Evolutionary conservation across 1,284 basidiomycete species (phyloP).

Genomic region (Heterobasidion occidentale): DNA sequence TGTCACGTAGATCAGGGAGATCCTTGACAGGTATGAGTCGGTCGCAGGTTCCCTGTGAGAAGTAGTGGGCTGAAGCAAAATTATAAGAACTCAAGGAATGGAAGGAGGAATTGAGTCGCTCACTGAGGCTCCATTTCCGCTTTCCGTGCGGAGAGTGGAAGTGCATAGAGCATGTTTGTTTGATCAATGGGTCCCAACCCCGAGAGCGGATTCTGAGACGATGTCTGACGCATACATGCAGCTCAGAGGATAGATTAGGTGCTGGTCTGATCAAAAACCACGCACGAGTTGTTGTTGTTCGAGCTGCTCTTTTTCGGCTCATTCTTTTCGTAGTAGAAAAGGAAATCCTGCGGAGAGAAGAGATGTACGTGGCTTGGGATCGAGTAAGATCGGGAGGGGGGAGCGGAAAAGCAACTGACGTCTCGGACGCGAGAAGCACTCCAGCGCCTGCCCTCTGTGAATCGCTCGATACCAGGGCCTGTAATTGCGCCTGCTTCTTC

Average conservation of each 20-base stretch:
- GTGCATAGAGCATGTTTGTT: conserved; percentile 72
- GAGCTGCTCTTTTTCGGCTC: conserved; percentile 18
- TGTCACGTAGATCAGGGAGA: too few species aligned
- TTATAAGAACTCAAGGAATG: conserved; percentile 5
- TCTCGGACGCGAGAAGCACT: conserved; percentile 29
- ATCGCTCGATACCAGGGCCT: conserved; percentile 32
- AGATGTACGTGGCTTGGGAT: not conserved
- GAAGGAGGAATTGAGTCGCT: conserved; percentile 11
- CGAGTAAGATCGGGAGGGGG: not conserved
- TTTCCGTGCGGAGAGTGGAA: conserved; percentile 24
- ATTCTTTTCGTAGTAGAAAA: conserved; percentile 34
- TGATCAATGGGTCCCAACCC: conserved; percentile 67
- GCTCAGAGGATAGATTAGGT: not conserved
- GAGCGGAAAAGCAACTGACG: conserved; percentile 16
- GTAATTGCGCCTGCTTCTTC: conserved; percentile 29
- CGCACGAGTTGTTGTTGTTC: conserved; percentile 11
- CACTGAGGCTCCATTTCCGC: conserved; percentile 76
- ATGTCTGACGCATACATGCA: not conserved
- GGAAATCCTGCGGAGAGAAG: conserved; percentile 24
- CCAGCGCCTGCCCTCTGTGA: conserved; percentile 34
- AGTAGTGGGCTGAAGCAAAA: conserved; percentile 56
- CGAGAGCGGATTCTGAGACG: conserved; percentile 17
- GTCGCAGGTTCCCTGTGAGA: conserved; percentile 48
- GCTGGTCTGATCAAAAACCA: conserved; percentile 13
- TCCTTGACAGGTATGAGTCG: conserved; percentile 2